These are phyloP conservation scores for Saccharomycopsis selenospora DNA, from an alignment of 805 yeast species.

Conservation along the genomic window DNA sequence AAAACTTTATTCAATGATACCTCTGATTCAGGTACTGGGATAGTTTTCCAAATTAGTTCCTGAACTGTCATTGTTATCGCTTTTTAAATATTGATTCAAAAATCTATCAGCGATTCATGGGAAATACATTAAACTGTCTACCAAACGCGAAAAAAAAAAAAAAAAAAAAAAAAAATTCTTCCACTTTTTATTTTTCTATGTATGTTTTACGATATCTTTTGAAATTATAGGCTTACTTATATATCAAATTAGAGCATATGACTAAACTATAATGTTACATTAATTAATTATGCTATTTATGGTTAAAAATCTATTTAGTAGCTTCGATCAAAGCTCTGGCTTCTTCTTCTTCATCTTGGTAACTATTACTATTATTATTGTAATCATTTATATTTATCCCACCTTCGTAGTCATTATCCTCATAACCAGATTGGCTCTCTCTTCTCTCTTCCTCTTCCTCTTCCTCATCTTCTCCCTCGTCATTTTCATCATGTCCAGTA, in stretches of 20 bases:
- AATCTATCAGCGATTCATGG: no score
- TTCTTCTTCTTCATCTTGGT: constrained; percentile 22
- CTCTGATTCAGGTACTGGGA: constrained; percentile 31
- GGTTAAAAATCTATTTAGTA: constrained; percentile 5
- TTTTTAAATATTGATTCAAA: no score
- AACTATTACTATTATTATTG: constrained; percentile 20
- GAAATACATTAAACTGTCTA: no score
- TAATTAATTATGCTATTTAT: no score
- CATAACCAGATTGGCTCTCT: constrained; percentile 11
- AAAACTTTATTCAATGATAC: constrained; percentile 57
- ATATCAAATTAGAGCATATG: no score
- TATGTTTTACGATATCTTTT: no score
- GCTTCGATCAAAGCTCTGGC: constrained; percentile 16
- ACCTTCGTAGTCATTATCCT: constrained; percentile 10
- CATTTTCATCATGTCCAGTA: constrained; percentile 7
- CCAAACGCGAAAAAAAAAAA: no score
- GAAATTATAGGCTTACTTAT: no score
- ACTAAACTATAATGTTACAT: no score
- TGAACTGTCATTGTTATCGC: constrained; percentile 14
- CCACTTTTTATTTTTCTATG: no score
- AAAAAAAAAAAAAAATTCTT: no score
- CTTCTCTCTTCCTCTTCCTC: constrained; percentile 15
- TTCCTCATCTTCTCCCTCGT: constrained; percentile 16
- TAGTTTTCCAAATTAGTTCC: constrained; percentile 15
- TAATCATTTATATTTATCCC: constrained; percentile 19